Conservation (phyloP, 2,329 filamentous ascomycete genomes). For the Tolypocladium inflatum region DNA sequence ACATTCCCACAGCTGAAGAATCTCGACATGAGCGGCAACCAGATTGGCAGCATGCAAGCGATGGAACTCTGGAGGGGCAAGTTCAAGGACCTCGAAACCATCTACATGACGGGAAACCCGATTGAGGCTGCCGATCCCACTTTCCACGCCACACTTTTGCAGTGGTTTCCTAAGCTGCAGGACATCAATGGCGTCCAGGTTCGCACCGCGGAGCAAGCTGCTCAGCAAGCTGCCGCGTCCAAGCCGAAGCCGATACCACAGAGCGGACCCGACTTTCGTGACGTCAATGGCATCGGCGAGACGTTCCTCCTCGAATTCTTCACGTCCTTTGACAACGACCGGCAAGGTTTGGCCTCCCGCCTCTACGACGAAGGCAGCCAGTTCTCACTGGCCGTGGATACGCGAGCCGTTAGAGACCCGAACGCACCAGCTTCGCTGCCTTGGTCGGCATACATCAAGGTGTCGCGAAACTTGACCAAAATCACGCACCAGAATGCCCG, state of each 20-base stretch:
- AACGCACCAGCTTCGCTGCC: conserved; percentile 35
- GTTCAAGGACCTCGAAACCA: conserved; percentile 69
- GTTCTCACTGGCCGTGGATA: conserved; percentile 70
- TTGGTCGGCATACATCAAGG: conserved; percentile 68
- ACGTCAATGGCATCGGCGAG: conserved; percentile 65
- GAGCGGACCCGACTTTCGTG: conserved; percentile 60
- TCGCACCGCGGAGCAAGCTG: conserved; percentile 61
- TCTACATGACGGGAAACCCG: conserved; percentile 71
- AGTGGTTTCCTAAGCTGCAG: conserved; percentile 76
- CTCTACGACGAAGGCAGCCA: conserved; percentile 70
- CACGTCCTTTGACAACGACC: conserved; percentile 61
- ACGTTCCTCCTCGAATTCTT: conserved; percentile 70
- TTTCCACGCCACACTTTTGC: conserved; percentile 59
- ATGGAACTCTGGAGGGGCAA: conserved; percentile 71
- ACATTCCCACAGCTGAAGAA: conserved; percentile 82
- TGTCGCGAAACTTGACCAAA: conserved; percentile 68
- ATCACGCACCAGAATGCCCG: conserved; percentile 52
- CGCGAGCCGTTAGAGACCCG: conserved; percentile 39
- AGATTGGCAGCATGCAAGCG: conserved; percentile 56
- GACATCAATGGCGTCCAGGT: conserved; percentile 68
- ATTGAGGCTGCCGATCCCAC: conserved; percentile 51
- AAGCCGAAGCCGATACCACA: conserved; percentile 51
- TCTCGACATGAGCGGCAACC: conserved; percentile 80
- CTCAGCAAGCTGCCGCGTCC: conserved; percentile 38
- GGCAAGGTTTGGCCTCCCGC: conserved; percentile 48